phyloP scores from a whole-genome alignment of 2,329 filamentous ascomycete species.

The Polychaeton citri region DNA sequence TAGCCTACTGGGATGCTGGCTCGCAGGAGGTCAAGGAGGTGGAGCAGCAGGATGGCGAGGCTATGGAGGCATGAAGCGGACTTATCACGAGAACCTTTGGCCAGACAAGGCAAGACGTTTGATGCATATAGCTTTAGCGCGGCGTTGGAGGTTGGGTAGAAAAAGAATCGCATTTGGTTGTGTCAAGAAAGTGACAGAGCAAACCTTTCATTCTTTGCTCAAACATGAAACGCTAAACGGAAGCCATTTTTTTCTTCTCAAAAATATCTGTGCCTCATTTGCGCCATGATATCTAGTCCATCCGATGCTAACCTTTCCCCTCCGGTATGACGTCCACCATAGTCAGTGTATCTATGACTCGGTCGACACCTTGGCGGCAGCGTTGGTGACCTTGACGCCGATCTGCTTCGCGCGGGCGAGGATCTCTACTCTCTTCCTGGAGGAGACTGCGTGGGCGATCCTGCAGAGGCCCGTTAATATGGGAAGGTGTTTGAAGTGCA shows the following conservation, averaged over 20 bases:
- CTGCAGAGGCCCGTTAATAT: slow-evolving; percentile 32
- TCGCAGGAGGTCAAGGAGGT: slow-evolving; percentile 21
- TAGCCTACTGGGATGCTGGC: slow-evolving; percentile 40
- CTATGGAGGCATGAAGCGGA: slow-evolving; percentile 2
- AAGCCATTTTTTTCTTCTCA: neutral
- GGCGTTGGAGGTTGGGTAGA: slow-evolving; percentile 14
- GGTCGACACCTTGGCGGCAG: slow-evolving; percentile 96
- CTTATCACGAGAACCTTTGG: too few relatives aligned
- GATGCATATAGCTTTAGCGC: too few relatives aligned
- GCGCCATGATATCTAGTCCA: slow-evolving; percentile 5
- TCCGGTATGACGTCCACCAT: too few relatives aligned
- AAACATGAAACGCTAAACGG: neutral
- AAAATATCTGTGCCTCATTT: slow-evolving; percentile 1
- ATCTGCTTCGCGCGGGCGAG: slow-evolving; percentile 94
- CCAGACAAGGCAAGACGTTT: too few relatives aligned
- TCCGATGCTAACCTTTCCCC: too few relatives aligned
- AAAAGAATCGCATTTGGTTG: neutral
- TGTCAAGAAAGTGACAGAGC: neutral
- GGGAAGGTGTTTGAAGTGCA: neutral
- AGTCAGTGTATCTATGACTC: slow-evolving; percentile 45
- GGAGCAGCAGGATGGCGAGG: slow-evolving; percentile 4
- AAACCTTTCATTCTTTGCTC: neutral
- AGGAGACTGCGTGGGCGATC: slow-evolving; percentile 96
- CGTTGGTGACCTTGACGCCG: slow-evolving; percentile 98
- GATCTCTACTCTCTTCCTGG: slow-evolving; percentile 97